Conservation (phyloP, 176 grass and related monocot species). For the Themeda triandra region DNA sequence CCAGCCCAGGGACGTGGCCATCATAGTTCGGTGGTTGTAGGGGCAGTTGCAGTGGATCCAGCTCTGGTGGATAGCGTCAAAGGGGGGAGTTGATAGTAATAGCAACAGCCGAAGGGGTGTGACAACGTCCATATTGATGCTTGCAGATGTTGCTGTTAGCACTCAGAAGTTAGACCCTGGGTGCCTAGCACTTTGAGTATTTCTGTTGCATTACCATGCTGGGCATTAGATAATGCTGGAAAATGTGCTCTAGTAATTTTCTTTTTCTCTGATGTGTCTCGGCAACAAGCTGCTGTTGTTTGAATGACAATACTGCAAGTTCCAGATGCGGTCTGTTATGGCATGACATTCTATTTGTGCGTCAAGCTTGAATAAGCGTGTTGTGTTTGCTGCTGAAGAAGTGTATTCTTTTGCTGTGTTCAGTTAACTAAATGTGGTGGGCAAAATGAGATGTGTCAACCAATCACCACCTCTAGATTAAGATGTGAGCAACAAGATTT, state of each 20-base stretch:
- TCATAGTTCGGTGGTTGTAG: background rate
- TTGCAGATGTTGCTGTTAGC: background rate
- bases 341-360: too few relatives aligned
- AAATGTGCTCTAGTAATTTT: too few relatives aligned
- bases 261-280: too few relatives aligned
- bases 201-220: too few relatives aligned
- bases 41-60: background rate
- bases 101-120: conserved; percentile 12
- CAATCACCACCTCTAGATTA: background rate
- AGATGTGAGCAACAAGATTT: background rate
- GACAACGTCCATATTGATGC: conserved; percentile 38
- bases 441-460: background rate
- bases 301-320: too few relatives aligned
- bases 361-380: too few relatives aligned
- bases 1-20: too few relatives aligned
- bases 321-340: too few relatives aligned
- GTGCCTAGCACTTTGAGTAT: too few relatives aligned
- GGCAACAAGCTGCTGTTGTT: too few relatives aligned
- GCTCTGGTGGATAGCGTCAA: background rate
- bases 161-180: background rate
- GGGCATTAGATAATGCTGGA: too few relatives aligned
- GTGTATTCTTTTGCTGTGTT: background rate
- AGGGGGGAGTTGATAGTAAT: conserved; percentile 14
- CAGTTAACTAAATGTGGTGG: background rate
- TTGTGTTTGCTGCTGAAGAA: background rate